Percentiles rank a stretch among this genome's conserved stretches.
phyloP scores from a whole-genome alignment of 805 yeast genomes.

The Lachancea quebecensis region DNA sequence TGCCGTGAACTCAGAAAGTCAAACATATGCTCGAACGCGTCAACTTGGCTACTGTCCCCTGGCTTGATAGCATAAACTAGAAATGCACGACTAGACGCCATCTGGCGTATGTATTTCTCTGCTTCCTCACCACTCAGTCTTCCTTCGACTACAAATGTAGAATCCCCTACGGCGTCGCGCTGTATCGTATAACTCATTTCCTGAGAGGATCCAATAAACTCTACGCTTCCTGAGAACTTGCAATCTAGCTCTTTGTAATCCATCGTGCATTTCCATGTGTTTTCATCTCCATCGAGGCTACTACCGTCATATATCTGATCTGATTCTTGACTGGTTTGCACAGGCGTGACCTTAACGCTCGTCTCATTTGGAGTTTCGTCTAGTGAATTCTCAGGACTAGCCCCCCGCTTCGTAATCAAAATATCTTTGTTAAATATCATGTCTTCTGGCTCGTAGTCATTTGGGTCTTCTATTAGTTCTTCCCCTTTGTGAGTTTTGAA shows the following conservation, averaged over 20 bases:
- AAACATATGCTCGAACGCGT: constrained; percentile 16
- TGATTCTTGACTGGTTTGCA: neutral
- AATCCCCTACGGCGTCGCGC: constrained; percentile 28
- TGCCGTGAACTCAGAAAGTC: constrained; percentile 17
- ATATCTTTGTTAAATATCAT: constrained; percentile 26
- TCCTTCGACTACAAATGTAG: constrained; percentile 32
- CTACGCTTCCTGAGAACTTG: constrained; percentile 11
- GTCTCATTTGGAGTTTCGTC: no score
- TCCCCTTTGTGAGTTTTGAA: constrained; percentile 86
- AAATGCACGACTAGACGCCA: constrained; percentile 16
- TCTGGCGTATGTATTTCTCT: constrained; percentile 17
- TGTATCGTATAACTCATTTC: constrained; percentile 12
- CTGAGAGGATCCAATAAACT: constrained; percentile 14
- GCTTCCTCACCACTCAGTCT: constrained; percentile 23
- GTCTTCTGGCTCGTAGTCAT: constrained; percentile 25
- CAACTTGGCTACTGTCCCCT: constrained; percentile 8
- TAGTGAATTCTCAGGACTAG: neutral
- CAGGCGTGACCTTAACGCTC: no score
- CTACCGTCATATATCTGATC: neutral
- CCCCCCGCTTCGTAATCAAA: constrained; percentile 1
- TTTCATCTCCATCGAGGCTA: no score
- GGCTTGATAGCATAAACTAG: constrained; percentile 18
- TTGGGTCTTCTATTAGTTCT: constrained; percentile 59
- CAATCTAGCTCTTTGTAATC: constrained; percentile 13
- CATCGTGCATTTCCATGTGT: constrained; percentile 1